phyloP scores from a whole-genome alignment of 768 basidiomycete species.

The Rhodocollybia butyracea region DNA sequence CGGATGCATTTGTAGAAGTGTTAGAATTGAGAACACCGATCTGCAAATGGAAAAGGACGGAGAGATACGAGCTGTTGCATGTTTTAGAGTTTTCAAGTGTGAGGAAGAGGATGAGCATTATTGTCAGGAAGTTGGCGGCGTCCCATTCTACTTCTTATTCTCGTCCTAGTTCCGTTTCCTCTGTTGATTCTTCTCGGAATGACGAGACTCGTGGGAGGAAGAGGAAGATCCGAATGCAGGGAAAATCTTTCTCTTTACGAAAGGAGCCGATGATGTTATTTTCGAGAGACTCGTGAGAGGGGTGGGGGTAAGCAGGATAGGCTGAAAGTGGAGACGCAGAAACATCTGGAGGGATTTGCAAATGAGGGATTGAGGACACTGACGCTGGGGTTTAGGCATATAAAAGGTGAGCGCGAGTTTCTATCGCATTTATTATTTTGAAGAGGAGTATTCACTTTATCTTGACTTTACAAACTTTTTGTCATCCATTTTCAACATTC shows the following conservation, averaged over 20 bases:
- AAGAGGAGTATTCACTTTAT: no score
- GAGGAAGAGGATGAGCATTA: conserved; percentile 94
- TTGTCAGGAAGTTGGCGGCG: conserved; percentile 77
- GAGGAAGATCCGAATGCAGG: no score
- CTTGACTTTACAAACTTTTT: no score
- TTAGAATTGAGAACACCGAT: no score
- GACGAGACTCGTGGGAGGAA: no score
- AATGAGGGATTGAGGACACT: conserved; percentile 85
- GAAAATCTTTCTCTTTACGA: conserved; percentile 75
- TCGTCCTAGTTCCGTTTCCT: no score
- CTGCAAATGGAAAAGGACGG: conserved; percentile 22
- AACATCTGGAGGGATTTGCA: conserved; percentile 84
- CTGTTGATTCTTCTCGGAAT: no score
- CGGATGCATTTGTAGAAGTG: no score
- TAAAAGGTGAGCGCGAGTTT: conserved; percentile 49
- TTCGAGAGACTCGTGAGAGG: conserved; percentile 91
- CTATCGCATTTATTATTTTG: no score
- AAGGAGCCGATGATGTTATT: conserved; percentile 97
- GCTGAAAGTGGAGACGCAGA: conserved; percentile 75
- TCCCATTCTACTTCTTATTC: no score
- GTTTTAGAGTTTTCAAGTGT: conserved; percentile 94
- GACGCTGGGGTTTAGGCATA: conserved; percentile 63
- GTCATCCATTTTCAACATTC: no score
- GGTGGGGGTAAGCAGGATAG: conserved; percentile 50
- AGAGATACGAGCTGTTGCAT: conserved; percentile 87